Evolutionary conservation across 78 protist genomes (phyloP).

Genomic region (Dictyostelium firmibasis): DNA sequence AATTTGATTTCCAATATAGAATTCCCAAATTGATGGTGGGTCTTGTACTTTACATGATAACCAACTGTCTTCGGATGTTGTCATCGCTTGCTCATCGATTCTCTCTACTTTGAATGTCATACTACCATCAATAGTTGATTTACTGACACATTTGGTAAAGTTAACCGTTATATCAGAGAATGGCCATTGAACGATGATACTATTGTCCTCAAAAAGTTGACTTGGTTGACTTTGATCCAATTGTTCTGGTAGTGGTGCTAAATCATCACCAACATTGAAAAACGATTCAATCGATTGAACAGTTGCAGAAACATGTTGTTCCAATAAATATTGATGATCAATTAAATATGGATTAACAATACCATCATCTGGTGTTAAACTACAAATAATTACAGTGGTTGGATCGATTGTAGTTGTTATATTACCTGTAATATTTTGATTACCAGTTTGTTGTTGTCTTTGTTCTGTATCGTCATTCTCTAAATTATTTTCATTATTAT

Average conservation of each 20-base stretch:
- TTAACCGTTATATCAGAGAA: background rate
- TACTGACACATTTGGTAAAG: background rate
- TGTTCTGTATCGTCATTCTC: background rate
- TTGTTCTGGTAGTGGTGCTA: background rate
- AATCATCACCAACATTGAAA: background rate
- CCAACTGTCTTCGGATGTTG: background rate
- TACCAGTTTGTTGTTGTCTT: background rate
- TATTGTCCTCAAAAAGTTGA: background rate
- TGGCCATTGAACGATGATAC: background rate
- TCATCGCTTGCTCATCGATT: background rate
- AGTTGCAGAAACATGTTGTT: background rate
- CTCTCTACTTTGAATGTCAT: background rate
- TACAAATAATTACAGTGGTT: background rate
- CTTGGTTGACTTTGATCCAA: background rate
- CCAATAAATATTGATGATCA: background rate
- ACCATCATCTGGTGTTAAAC: slow-evolving; percentile 5
- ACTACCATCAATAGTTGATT: background rate
- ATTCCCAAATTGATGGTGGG: slow-evolving; percentile 39
- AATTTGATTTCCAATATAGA: slow-evolving; percentile 14
- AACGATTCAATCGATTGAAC: background rate
- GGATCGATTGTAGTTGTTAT: slow-evolving; percentile 15
- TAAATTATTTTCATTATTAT: background rate
- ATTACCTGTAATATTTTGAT: background rate
- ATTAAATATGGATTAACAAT: background rate
- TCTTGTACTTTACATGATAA: background rate